Conservation (phyloP, 1,139 yeast species). For the Pichia sp. region DNA sequence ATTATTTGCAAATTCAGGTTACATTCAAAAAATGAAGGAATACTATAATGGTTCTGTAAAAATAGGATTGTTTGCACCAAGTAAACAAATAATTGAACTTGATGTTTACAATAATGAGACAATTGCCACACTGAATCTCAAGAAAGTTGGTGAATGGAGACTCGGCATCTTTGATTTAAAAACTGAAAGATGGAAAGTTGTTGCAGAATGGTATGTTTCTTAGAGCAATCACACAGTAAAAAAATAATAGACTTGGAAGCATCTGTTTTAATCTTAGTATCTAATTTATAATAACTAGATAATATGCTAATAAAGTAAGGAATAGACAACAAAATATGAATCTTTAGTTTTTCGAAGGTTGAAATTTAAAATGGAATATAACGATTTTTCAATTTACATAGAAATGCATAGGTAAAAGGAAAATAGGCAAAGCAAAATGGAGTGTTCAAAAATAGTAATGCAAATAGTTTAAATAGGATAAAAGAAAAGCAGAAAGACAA, state of each 20-base stretch:
- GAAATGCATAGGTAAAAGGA: too few species aligned
- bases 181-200: slow-evolving; percentile 80
- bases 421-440: neutral
- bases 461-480: neutral
- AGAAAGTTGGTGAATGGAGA: slow-evolving; percentile 75
- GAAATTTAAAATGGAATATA: too few species aligned
- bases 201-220: slow-evolving; percentile 71
- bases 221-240: slow-evolving; percentile 7
- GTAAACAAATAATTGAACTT: slow-evolving; percentile 42
- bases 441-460: neutral
- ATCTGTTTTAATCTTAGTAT: neutral
- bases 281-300: neutral
- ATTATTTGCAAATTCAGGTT: slow-evolving; percentile 3
- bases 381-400: too few species aligned
- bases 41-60: slow-evolving; percentile 32
- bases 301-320: neutral
- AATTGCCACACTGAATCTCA: slow-evolving; percentile 54
- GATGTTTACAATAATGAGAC: slow-evolving; percentile 44
- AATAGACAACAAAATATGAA: too few species aligned
- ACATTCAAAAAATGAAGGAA: slow-evolving; percentile 25
- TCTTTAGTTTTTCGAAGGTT: too few species aligned
- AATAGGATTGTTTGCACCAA: slow-evolving; percentile 13
- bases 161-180: slow-evolving; percentile 76
- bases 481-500: neutral
- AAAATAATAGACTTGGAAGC: neutral